Conservation (phyloP, 257 asterid genomes). For the Petunia axillaris region DNA sequence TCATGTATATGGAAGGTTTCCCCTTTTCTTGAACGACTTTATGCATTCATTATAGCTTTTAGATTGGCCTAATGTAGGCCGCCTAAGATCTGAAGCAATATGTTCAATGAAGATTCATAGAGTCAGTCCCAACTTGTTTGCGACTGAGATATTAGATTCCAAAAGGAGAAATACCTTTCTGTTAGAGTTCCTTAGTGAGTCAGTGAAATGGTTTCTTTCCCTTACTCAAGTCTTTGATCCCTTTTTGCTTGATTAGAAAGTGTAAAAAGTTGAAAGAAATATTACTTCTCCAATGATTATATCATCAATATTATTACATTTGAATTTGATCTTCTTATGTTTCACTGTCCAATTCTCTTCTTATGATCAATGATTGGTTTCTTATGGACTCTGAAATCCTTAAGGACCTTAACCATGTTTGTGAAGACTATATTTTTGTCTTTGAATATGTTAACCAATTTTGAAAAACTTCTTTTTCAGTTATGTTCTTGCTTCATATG, state of each 20-base stretch:
- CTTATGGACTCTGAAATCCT: neutral
- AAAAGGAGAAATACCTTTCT: neutral
- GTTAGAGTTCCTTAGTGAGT: neutral
- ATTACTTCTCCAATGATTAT: neutral
- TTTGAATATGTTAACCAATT: neutral
- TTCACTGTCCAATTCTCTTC: no score
- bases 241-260: neutral
- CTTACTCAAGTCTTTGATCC: neutral
- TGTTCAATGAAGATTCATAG: no score
- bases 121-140: no score
- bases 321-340: neutral
- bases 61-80: no score
- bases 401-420: no score
- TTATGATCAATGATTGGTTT: neutral
- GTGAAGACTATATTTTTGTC: neutral
- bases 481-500: slow-evolving; percentile 21
- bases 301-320: neutral
- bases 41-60: no score
- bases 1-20: no score
- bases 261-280: neutral
- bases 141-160: neutral
- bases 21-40: no score
- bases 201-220: neutral
- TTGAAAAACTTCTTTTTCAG: neutral
- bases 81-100: no score